Base-by-base conservation (phyloP, 2,329 filamentous ascomycete genomes). In the Cercospora sp. region DNA sequence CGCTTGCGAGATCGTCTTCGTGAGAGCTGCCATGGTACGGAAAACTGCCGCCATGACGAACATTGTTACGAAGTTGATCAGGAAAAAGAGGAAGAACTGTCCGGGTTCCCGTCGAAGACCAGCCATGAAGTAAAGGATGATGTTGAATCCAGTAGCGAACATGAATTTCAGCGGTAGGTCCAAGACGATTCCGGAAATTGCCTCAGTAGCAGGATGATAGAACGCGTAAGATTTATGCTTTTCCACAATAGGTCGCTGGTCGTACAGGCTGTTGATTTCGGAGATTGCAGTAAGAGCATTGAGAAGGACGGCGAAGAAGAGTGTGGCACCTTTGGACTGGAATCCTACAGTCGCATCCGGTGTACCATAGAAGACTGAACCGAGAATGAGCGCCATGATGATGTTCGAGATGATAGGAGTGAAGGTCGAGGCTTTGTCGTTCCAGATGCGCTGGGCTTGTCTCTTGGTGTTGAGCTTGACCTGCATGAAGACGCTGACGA, bases 261-360 rank as follows among this genome's bases (percentile, higher is more conserved):
- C 77, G 68, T 83, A 84, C 6, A 84, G 75, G 0, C 90, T 92
- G 55, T 94, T 82, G 77, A 97, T 94, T 72, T 90, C 88, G 1
- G 83, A 80, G 62, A 89, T 86, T 8, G 86, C 84, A 0, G 81
- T 84, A 18, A 89, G 77, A 2, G 87, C 87, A 69, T 88, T 89
- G 71, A 89, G 81, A 2, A 90, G 78, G 26, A 89, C 78, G 2
- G 87, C 86, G 70, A 89, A 83, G 79, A 90, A 90, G 8, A 90
- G 77, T 2, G 86, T 82, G 0, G 86, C 84, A 9, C 86, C 87
- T 60, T 84, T 85, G 1, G 84, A 78, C 69, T 82, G 85, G 76
- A 89, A 87, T 0, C 83, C 83, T 3, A 77, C 79, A 0, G 87
- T 85, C 0, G 82, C 82, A 12, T 84, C 71, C 0, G 84, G 82